phyloP scores from a whole-genome alignment of 176 grass and related monocot species.

The Musa schizocarpa region DNA sequence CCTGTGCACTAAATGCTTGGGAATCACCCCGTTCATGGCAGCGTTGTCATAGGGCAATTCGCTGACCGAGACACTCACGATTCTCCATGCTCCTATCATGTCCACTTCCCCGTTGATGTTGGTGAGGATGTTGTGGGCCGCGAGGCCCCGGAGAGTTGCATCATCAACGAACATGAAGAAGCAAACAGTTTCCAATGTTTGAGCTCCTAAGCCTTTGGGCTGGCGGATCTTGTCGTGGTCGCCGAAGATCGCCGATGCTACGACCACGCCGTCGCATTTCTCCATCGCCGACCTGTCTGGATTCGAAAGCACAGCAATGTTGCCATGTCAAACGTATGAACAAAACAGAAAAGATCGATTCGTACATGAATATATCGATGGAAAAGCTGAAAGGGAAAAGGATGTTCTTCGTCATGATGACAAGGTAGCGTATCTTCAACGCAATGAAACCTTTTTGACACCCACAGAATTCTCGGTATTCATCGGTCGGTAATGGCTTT shows the following conservation, averaged over 20 bases:
- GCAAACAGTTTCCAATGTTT: slow-evolving; percentile 45
- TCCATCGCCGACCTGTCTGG: slow-evolving; percentile 73
- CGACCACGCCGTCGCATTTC: slow-evolving; percentile 48
- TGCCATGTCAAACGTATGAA: background rate
- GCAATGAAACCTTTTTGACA: background rate
- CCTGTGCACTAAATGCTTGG: slow-evolving; percentile 74
- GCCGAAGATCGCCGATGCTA: slow-evolving; percentile 68
- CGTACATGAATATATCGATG: background rate
- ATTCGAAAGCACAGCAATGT: background rate
- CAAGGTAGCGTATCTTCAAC: background rate
- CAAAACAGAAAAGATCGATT: background rate
- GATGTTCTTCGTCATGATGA: slow-evolving; percentile 3
- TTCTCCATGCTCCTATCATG: slow-evolving; percentile 51
- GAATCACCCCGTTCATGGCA: slow-evolving; percentile 77
- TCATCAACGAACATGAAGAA: slow-evolving; percentile 93
- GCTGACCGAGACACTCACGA: slow-evolving; percentile 23
- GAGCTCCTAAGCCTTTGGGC: slow-evolving; percentile 42
- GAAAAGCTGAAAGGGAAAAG: background rate
- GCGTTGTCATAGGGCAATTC: slow-evolving; percentile 62
- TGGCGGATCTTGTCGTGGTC: slow-evolving; percentile 94
- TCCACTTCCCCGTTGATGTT: background rate
- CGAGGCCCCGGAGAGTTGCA: slow-evolving; percentile 30
- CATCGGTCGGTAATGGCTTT: no score
- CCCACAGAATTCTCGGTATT: no score
- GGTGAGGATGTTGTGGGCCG: slow-evolving; percentile 30